phyloP scores from a whole-genome alignment of 2,329 filamentous ascomycete species.

The Teratosphaeriaceae sp. region DNA sequence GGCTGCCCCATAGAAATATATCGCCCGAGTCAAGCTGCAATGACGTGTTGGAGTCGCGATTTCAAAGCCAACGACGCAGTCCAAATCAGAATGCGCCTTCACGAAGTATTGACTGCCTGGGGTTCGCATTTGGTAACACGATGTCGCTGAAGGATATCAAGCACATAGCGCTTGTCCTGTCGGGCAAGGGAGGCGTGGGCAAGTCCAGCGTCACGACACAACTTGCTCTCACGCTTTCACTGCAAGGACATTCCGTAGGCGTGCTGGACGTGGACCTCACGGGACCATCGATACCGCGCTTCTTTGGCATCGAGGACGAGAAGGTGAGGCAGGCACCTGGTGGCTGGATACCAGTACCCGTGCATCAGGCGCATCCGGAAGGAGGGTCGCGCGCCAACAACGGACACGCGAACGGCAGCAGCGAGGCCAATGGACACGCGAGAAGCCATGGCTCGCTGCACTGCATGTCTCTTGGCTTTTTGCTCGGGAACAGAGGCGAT shows the following conservation, averaged over 20 bases:
- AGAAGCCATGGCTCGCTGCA: conserved; percentile 51
- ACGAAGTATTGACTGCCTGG: no score
- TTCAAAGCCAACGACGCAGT: not conserved
- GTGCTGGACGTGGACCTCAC: conserved; percentile 96
- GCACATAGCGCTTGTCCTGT: conserved; percentile 77
- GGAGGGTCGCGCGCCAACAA: conserved; percentile 8
- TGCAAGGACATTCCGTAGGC: conserved; percentile 81
- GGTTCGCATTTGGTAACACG: not conserved
- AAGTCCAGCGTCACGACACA: conserved; percentile 98
- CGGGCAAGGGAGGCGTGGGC: conserved; percentile 94
- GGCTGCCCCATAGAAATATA: no score
- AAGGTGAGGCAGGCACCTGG: conserved; percentile 89
- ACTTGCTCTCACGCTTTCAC: conserved; percentile 79
- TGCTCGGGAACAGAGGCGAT: conserved; percentile 74
- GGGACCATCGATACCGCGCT: conserved; percentile 89
- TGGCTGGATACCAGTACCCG: conserved; percentile 84
- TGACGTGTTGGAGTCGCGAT: no score
- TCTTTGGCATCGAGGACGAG: conserved; percentile 80
- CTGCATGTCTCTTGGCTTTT: conserved; percentile 91
- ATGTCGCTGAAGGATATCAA: conserved; percentile 68
- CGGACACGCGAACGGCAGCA: conserved; percentile 1
- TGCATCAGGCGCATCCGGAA: conserved; percentile 64
- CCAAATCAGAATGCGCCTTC: not conserved
- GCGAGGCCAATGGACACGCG: conserved; percentile 7
- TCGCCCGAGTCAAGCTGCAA: no score